Evolutionary conservation across 1,284 basidiomycete species (phyloP).

Genomic region (Albatrellus sp.): DNA sequence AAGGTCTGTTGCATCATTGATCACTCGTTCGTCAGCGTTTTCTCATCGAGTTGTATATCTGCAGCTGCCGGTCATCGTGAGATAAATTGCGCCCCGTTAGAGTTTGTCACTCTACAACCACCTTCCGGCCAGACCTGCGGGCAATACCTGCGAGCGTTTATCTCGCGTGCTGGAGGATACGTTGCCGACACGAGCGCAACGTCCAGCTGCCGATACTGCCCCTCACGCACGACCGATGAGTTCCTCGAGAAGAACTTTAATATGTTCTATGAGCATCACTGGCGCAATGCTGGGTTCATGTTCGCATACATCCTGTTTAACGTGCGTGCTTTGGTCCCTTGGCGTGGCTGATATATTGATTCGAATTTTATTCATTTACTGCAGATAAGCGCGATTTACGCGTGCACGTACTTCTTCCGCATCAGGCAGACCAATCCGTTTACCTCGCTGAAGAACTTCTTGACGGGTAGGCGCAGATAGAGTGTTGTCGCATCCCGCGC

Average conservation of each 20-base stretch:
- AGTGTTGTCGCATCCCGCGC: no score
- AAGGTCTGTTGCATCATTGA: conserved; percentile 20
- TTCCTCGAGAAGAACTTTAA: conserved; percentile 41
- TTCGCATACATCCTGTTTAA: conserved; percentile 59
- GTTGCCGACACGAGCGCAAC: conserved; percentile 47
- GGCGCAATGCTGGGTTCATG: conserved; percentile 55
- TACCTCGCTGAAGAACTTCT: neutral
- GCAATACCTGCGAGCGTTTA: conserved; percentile 45
- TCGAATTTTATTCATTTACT: neutral
- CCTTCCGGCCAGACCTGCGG: conserved; percentile 52
- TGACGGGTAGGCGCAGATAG: neutral
- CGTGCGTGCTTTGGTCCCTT: conserved; percentile 16
- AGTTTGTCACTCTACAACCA: conserved; percentile 36
- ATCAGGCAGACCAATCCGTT: neutral
- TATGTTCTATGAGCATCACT: conserved; percentile 41
- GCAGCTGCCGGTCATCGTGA: conserved; percentile 23
- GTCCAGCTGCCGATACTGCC: conserved; percentile 44
- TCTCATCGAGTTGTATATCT: neutral
- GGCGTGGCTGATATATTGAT: neutral
- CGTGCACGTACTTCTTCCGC: conserved; percentile 3
- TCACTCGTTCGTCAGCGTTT: neutral
- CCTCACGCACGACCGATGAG: conserved; percentile 36
- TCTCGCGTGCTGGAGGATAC: conserved; percentile 47
- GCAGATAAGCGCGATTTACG: conserved; percentile 2
- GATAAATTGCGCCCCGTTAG: conserved; percentile 31